Evolutionary conservation across 2,329 filamentous ascomycete species (phyloP).

Genomic region (Beauveria pseudobassiana): DNA sequence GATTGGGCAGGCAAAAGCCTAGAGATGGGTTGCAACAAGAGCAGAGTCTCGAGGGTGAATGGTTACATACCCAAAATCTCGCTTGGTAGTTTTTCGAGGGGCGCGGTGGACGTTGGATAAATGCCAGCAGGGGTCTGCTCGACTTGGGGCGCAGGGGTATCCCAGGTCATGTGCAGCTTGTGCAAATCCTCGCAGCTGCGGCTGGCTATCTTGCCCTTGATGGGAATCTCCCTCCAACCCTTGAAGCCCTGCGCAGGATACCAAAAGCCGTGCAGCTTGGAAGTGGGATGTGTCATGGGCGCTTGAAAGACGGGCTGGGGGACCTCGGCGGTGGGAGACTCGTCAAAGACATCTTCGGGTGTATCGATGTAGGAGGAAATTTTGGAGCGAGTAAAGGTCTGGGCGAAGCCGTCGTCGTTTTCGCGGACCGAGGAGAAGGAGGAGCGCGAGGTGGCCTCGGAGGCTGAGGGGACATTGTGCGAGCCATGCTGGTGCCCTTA

Average conservation of each 20-base stretch:
- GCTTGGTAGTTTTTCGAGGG: slow-evolving; percentile 59
- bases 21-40: not conserved
- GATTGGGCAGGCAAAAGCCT: no score
- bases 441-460: slow-evolving; percentile 37
- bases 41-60: not conserved
- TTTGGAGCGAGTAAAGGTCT: slow-evolving; percentile 57
- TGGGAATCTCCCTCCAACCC: slow-evolving; percentile 56
- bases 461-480: slow-evolving; percentile 27
- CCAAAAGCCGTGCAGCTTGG: slow-evolving; percentile 51
- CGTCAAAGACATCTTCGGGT: slow-evolving; percentile 45
- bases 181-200: slow-evolving; percentile 55
- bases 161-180: slow-evolving; percentile 48
- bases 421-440: slow-evolving; percentile 58
- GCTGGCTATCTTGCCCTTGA: slow-evolving; percentile 52
- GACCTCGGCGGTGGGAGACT: slow-evolving; percentile 36
- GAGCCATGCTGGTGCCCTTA: slow-evolving; percentile 29
- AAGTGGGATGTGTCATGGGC: slow-evolving; percentile 47
- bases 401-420: slow-evolving; percentile 49
- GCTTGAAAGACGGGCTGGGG: slow-evolving; percentile 38
- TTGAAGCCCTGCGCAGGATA: slow-evolving; percentile 50
- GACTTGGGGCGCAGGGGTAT: slow-evolving; percentile 29
- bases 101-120: slow-evolving; percentile 40
- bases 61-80: slow-evolving; percentile 59
- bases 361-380: slow-evolving; percentile 48
- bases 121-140: slow-evolving; percentile 23